Conservation (phyloP, 805 yeast species). For the Metschnikowia picachoensis region DNA sequence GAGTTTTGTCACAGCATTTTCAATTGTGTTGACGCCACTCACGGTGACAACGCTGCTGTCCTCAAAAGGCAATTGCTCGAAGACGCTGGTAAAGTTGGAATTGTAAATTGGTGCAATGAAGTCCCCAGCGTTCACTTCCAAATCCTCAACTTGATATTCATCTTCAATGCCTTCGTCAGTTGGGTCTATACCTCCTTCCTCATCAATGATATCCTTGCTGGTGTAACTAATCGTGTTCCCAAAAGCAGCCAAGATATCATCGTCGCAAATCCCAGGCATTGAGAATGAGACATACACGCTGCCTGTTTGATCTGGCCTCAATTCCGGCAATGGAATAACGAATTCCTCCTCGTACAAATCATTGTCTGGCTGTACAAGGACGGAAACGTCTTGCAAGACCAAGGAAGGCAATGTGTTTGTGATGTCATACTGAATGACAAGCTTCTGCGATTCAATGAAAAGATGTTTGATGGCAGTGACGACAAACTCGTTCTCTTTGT, state of each 20-base stretch:
- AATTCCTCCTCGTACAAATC: conserved; percentile 63
- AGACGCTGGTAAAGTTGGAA: conserved; percentile 68
- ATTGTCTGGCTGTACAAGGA: conserved; percentile 59
- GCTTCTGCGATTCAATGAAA: conserved; percentile 60
- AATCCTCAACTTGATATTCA: conserved; percentile 85
- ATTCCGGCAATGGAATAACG: conserved; percentile 65
- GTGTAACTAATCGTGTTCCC: conserved; percentile 68
- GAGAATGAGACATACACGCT: conserved; percentile 74
- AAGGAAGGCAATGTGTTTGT: conserved; percentile 80
- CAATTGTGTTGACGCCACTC: conserved; percentile 36
- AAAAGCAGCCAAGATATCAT: conserved; percentile 42
- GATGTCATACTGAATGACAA: conserved; percentile 77
- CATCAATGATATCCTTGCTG: conserved; percentile 74
- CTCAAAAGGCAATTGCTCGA: conserved; percentile 62
- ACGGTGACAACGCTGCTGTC: conserved; percentile 71
- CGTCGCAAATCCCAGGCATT: conserved; percentile 50
- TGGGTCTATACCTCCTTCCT: conserved; percentile 60
- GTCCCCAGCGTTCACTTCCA: conserved; percentile 75
- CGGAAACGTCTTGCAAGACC: conserved; percentile 72
- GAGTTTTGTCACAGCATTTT: conserved; percentile 48
- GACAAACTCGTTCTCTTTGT: conserved; percentile 88
- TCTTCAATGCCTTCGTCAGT: conserved; percentile 84
- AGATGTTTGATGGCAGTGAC: conserved; percentile 81
- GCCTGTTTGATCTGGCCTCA: conserved; percentile 69
- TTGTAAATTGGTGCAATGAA: conserved; percentile 73